Conservation (phyloP, 805 yeast species). For the Tetrapisispora pingtungensis region DNA sequence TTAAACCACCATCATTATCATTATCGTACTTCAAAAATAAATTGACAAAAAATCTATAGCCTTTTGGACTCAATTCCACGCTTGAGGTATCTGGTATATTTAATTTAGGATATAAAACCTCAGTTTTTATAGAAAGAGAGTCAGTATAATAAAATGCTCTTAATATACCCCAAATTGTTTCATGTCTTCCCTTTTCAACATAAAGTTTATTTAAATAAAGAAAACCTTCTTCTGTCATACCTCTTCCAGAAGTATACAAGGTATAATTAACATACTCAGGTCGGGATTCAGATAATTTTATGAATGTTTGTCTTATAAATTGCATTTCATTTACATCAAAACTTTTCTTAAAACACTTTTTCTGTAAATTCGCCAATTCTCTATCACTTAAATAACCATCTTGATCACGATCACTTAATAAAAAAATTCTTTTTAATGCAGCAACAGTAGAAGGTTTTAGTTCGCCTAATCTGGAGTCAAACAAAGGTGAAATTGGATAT, state of each 20-base stretch:
- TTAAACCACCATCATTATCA: constrained; percentile 94
- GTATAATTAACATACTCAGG: constrained; percentile 32
- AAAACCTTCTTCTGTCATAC: constrained; percentile 68
- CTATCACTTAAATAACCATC: constrained; percentile 68
- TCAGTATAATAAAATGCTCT: constrained; percentile 86
- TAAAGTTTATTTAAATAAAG: constrained; percentile 66
- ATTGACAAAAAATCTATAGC: constrained; percentile 87
- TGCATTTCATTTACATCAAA: constrained; percentile 43
- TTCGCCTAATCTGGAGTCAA: constrained; percentile 80
- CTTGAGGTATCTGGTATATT: constrained; percentile 67
- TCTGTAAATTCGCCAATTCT: constrained; percentile 63
- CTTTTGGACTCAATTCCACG: constrained; percentile 86
- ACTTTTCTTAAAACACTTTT: constrained; percentile 58
- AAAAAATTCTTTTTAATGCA: constrained; percentile 75
- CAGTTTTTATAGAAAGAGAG: constrained; percentile 74
- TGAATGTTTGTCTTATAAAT: constrained; percentile 32
- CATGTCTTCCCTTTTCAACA: constrained; percentile 89
- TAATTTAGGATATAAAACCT: constrained; percentile 65
- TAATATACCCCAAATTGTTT: constrained; percentile 92
- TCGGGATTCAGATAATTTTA: constrained; percentile 10
- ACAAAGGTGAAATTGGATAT: constrained; percentile 86
- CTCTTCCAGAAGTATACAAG: constrained; percentile 34
- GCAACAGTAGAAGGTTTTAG: constrained; percentile 66
- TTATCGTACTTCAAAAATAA: constrained; percentile 78
- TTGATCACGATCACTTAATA: constrained; percentile 81